Conservation (phyloP, 441 rosid species). For the Codiaeum variegatum region DNA sequence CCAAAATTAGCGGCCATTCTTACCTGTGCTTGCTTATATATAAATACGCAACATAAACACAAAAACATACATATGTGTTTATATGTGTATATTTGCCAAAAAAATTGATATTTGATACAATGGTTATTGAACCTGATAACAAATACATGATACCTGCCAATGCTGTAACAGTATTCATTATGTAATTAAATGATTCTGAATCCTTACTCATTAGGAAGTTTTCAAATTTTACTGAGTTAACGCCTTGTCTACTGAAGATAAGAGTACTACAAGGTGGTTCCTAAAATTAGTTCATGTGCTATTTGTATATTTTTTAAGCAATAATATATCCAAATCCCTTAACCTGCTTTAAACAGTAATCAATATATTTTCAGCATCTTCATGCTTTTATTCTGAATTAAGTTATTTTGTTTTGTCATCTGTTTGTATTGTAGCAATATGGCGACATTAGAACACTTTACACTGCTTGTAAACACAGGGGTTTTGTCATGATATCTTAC, state of each 20-base stretch:
- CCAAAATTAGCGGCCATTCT: neutral
- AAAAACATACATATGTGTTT: no score
- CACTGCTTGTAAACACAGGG: constrained; percentile 97
- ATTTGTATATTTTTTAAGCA: neutral
- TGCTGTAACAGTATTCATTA: neutral
- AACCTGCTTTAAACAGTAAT: neutral
- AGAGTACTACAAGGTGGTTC: neutral
- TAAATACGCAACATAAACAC: no score
- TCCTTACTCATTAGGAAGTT: neutral
- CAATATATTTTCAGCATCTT: neutral
- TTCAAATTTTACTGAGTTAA: neutral
- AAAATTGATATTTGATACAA: neutral
- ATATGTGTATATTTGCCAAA: no score
- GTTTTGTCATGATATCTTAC: constrained; percentile 98
- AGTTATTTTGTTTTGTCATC: neutral
- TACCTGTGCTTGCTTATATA: neutral
- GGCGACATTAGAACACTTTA: constrained; percentile 96
- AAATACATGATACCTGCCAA: neutral
- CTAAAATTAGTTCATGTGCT: neutral
- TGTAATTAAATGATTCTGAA: constrained; percentile 2
- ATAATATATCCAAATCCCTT: neutral
- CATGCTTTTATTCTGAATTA: neutral
- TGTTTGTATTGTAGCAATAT: constrained; percentile 63
- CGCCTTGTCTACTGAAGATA: neutral
- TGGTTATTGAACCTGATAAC: neutral